Evolutionary conservation across 192 early-diverging fungal species (phyloP), one percentile per base, ranked within the genome.

Genomic region (Coemansia sp.): DNA sequence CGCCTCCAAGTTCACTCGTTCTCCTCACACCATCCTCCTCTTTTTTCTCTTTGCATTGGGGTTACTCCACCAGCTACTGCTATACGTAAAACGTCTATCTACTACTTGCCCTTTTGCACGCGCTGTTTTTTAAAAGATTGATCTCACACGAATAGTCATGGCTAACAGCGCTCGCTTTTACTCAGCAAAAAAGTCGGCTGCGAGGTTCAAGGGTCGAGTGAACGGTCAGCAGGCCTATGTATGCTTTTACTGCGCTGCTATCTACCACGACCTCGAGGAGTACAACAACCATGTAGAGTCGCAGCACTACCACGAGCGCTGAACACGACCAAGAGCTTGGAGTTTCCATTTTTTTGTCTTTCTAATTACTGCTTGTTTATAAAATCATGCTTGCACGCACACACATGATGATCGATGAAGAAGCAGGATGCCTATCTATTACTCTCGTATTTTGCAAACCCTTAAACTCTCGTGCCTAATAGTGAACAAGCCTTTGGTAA

Each of bases 221-320:
- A 16, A 40, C 23, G 69, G 34, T 7, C 70, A 82, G 67, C 70
- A 82, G 59, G 66, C 73, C 10, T 82, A 67, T 24, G 79, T 82
- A 13, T 82, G 79, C 67, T 82, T 82, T 67, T 82, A 82, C 62
- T 82, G 79, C 60, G 70, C 67, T 0, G 79, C 79, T 13, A 66
- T 73, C 37, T 82, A 82, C 65, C 57, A 82, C 23, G 62, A 82
- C 51, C 59, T 70, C 46, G 79, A 76, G 8, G 66, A 55, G 11
- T 82, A 82, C 64, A 73, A 82, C 56, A 43, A 39, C 35, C 79
- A 82, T 34, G 79, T 82, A 34, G 79, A 81, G 63, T 71, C 72
- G 16, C 38, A 63, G 51, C 77, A 80, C 66, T 74, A 74, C 72
- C 77, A 74, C 59, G 72, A 79, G 65, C 77, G 77, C 57, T 74